A percentile compares a stretch with the other conserved stretches of the same genome.
phyloP scores from a whole-genome alignment of 495 filamentous ascomycete species.

The Aspergillus cavernicola region DNA sequence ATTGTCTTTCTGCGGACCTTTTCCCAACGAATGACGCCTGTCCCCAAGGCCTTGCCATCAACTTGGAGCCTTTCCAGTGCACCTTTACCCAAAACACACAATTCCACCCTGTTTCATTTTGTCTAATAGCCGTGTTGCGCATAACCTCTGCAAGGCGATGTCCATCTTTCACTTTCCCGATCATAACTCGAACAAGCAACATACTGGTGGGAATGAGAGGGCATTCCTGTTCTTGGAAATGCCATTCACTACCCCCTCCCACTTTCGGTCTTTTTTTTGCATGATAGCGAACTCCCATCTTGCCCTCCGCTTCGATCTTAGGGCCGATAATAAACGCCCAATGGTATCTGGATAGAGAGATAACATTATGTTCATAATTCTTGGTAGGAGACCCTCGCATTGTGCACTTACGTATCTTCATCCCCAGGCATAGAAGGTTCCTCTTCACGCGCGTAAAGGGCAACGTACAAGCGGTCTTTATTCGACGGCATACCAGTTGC shows the following conservation, averaged over 20 bases:
- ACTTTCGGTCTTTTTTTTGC: constrained; percentile 22
- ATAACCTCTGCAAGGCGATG: constrained; percentile 27
- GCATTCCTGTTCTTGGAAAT: constrained; percentile 28
- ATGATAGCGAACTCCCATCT: constrained; percentile 30
- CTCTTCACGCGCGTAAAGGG: constrained; percentile 28
- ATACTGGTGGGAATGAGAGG: constrained; percentile 22
- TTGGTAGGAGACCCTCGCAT: too few species aligned
- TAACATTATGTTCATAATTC: too few species aligned
- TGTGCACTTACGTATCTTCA: constrained; percentile 25
- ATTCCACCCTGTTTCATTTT: constrained; percentile 33
- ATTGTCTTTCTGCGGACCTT: constrained; percentile 28
- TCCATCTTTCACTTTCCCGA: constrained; percentile 40
- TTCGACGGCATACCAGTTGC: constrained; percentile 15
- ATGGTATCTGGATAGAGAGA: constrained; percentile 28
- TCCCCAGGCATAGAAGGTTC: constrained; percentile 25
- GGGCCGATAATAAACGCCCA: constrained; percentile 42
- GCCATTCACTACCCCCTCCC: constrained; percentile 24
- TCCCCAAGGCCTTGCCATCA: constrained; percentile 35
- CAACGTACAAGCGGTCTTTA: constrained; percentile 37
- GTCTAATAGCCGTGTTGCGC: constrained; percentile 28
- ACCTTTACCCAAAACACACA: constrained; percentile 42
- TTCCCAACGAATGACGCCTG: constrained; percentile 30
- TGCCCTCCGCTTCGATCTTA: constrained; percentile 25
- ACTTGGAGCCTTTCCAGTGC: constrained; percentile 28
- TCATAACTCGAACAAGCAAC: constrained; percentile 42